Evolutionary conservation across 495 filamentous ascomycete species (phyloP).

Genomic region (Amphirosellinia nigrospora): DNA sequence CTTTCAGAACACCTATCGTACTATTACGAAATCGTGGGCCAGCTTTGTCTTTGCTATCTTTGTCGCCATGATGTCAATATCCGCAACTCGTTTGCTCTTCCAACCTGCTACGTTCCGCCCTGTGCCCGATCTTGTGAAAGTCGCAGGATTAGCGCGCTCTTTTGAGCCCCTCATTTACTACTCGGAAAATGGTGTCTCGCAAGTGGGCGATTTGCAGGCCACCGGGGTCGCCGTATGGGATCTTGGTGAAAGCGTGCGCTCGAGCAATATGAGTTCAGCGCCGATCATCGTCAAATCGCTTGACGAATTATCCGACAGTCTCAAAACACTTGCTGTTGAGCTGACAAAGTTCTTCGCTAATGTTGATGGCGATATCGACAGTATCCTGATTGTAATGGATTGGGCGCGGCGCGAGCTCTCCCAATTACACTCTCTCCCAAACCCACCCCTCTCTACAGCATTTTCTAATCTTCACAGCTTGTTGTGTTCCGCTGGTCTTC

Average conservation of each 20-base stretch:
- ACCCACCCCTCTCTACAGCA: conserved; percentile 64
- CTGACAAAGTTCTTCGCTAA: conserved; percentile 88
- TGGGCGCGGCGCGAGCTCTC: conserved; percentile 86
- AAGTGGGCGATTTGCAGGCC: conserved; percentile 84
- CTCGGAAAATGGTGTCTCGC: conserved; percentile 83
- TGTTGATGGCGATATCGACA: conserved; percentile 89
- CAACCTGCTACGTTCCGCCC: conserved; percentile 69
- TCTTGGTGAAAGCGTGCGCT: conserved; percentile 82
- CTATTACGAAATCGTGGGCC: conserved; percentile 68
- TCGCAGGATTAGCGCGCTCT: conserved; percentile 82
- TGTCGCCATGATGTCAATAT: conserved; percentile 62
- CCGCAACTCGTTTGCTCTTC: conserved; percentile 68
- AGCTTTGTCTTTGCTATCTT: conserved; percentile 64
- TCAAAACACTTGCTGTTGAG: conserved; percentile 81
- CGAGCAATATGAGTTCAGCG: conserved; percentile 87
- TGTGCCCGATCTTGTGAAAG: conserved; percentile 87
- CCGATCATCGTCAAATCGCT: conserved; percentile 84
- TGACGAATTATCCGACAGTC: conserved; percentile 78
- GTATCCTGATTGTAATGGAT: conserved; percentile 90
- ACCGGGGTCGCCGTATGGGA: conserved; percentile 93
- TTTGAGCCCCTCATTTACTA: conserved; percentile 93
- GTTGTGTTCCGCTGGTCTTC: conserved; percentile 68
- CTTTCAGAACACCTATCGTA: conserved; percentile 61
- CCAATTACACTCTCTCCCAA: conserved; percentile 54
- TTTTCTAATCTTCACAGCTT: conserved; percentile 80